A percentile compares a stretch with the other conserved stretches of the same genome.
phyloP scores from a whole-genome alignment of 257 asterid genomes.

The Osmanthus fragrans region DNA sequence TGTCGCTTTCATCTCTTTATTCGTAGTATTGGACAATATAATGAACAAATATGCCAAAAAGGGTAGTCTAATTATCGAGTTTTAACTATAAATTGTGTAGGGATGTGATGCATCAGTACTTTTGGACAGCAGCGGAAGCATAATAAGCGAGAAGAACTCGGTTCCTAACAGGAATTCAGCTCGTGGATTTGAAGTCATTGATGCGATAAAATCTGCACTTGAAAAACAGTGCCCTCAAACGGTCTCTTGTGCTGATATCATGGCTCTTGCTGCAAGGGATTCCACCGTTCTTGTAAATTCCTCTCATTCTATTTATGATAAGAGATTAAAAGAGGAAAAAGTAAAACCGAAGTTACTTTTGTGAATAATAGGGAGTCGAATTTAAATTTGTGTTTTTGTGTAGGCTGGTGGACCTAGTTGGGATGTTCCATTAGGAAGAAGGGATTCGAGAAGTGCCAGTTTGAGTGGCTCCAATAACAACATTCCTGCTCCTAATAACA shows the following conservation, averaged over 20 bases:
- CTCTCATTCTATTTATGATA: not conserved
- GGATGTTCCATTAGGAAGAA: conserved; percentile 87
- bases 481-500: conserved; percentile 94
- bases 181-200: conserved; percentile 87
- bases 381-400: not conserved
- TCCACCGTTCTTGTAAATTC: conserved; percentile 68
- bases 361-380: not conserved
- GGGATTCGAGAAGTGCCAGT: conserved; percentile 82
- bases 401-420: conserved; percentile 84
- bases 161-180: conserved; percentile 76
- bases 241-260: conserved; percentile 86
- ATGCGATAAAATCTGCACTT: conserved; percentile 76
- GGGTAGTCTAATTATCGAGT: not conserved
- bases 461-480: conserved; percentile 84
- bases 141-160: conserved; percentile 67
- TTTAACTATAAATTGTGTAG: conserved; percentile 33
- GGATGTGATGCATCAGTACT: conserved; percentile 95
- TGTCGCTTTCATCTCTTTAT: not conserved
- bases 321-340: not conserved
- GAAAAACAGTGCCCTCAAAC: conserved; percentile 79
- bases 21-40: not conserved
- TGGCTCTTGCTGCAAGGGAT: conserved; percentile 86
- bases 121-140: conserved; percentile 55
- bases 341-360: not conserved
- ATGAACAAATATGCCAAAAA: not conserved